Evolutionary conservation across 73 alveolate genomes (phyloP).

Genomic region (Durusdinium trenchii): DNA sequence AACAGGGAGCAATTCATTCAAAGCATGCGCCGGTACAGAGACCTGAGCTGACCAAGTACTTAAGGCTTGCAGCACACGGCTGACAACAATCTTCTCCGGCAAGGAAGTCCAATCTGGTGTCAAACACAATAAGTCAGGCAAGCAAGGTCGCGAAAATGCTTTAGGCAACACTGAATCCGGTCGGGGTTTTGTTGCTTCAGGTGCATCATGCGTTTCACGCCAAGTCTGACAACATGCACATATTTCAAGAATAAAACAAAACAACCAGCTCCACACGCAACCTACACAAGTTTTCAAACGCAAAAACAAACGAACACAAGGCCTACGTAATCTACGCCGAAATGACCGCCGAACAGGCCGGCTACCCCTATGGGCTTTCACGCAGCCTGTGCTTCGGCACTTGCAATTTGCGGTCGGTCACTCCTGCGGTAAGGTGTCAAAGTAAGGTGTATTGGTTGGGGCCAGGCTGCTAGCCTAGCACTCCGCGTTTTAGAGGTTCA

Average conservation of each 20-base stretch:
- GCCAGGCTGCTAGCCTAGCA: slow-evolving; percentile 60
- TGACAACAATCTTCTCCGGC: neutral
- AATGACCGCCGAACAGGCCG: neutral
- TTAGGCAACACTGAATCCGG: neutral
- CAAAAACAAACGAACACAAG: neutral
- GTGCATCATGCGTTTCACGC: no score
- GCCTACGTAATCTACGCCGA: slow-evolving; percentile 11
- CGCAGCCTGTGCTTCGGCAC: neutral
- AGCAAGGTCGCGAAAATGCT: neutral
- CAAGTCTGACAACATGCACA: no score
- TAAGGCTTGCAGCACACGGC: neutral
- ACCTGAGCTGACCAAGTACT: slow-evolving; percentile 28
- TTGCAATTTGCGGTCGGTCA: neutral
- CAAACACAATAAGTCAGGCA: neutral
- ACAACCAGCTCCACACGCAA: neutral
- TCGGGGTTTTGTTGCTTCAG: neutral
- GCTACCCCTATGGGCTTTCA: neutral
- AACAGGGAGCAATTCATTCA: neutral
- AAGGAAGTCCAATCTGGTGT: neutral
- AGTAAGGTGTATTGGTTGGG: neutral
- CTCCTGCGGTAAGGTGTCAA: neutral
- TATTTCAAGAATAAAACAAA: neutral
- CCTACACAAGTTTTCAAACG: neutral
- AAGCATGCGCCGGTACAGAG: neutral
- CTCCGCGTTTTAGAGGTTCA: neutral